Evolutionary conservation across 2,329 filamentous ascomycete species (phyloP).

Genomic region (Mariannaea elegans): DNA sequence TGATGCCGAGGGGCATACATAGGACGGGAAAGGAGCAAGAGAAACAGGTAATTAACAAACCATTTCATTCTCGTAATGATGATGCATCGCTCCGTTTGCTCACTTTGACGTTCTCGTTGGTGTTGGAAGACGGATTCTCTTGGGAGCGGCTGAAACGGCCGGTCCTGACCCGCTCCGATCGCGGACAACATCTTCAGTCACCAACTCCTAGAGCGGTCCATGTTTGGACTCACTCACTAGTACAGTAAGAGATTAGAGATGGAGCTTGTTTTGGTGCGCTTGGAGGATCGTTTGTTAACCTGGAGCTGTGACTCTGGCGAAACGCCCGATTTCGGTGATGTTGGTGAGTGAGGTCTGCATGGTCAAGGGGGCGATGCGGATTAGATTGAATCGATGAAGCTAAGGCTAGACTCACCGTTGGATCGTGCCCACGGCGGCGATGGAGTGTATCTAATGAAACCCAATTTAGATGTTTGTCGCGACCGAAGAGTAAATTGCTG

Average conservation of each 20-base stretch:
- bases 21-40: neutral
- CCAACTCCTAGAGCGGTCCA: too few species aligned
- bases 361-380: neutral
- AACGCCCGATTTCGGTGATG: neutral
- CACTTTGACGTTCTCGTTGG: too few species aligned
- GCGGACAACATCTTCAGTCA: conserved; percentile 3
- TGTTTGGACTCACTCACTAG: too few species aligned
- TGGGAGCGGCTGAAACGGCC: neutral
- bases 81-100: too few species aligned
- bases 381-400: neutral
- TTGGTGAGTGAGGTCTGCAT: neutral
- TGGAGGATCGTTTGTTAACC: too few species aligned
- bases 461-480: too few species aligned
- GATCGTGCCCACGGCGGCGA: neutral
- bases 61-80: neutral
- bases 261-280: too few species aligned
- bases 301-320: too few species aligned
- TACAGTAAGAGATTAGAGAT: too few species aligned
- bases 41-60: too few species aligned
- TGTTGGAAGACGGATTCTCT: neutral
- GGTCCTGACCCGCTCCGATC: conserved; percentile 11
- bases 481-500: neutral
- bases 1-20: neutral
- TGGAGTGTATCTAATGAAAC: neutral
- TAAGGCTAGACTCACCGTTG: too few species aligned